phyloP scores from a whole-genome alignment of 2,329 filamentous ascomycete genomes.

The Neoascochyta sp. region DNA sequence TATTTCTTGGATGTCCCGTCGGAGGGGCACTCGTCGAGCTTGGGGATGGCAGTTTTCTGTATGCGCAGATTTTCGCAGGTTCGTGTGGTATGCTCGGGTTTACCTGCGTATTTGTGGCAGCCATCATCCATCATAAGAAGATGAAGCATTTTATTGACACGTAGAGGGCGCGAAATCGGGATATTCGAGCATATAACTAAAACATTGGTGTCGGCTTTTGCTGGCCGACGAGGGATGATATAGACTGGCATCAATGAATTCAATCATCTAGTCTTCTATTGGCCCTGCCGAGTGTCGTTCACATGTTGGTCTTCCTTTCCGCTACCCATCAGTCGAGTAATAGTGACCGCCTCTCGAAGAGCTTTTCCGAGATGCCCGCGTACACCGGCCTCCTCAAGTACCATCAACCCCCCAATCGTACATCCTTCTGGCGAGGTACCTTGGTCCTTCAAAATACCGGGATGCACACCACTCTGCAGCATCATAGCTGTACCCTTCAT shows the following conservation, averaged over 20 bases:
- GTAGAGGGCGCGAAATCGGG: no score
- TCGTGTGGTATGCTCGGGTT: slow-evolving; percentile 12
- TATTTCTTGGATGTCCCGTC: slow-evolving; percentile 26
- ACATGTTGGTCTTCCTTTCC: slow-evolving; percentile 34
- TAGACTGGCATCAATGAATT: no score
- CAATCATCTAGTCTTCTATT: no score
- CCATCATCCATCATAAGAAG: slow-evolving; percentile 9
- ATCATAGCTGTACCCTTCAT: slow-evolving; percentile 31
- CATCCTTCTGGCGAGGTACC: slow-evolving; percentile 32
- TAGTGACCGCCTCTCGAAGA: slow-evolving; percentile 48
- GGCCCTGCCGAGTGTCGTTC: slow-evolving; percentile 40
- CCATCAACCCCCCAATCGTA: slow-evolving; percentile 35
- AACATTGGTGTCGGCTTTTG: no score
- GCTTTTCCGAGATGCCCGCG: slow-evolving; percentile 32
- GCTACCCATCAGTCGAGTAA: slow-evolving; percentile 43
- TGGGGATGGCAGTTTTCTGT: slow-evolving; percentile 38
- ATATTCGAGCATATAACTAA: no score
- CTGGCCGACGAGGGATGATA: no score
- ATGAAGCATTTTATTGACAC: slow-evolving; percentile 1
- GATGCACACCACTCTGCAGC: slow-evolving; percentile 29
- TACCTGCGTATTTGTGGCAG: slow-evolving; percentile 8
- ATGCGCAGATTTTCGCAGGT: slow-evolving; percentile 44
- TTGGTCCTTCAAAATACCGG: slow-evolving; percentile 25
- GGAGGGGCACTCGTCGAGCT: slow-evolving; percentile 35
- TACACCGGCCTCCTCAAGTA: slow-evolving; percentile 30